Evolutionary conservation across 2,329 filamentous ascomycete genomes (phyloP), one percentile per base, ranked within the genome.

Genomic region (Lanzia echinophila): DNA sequence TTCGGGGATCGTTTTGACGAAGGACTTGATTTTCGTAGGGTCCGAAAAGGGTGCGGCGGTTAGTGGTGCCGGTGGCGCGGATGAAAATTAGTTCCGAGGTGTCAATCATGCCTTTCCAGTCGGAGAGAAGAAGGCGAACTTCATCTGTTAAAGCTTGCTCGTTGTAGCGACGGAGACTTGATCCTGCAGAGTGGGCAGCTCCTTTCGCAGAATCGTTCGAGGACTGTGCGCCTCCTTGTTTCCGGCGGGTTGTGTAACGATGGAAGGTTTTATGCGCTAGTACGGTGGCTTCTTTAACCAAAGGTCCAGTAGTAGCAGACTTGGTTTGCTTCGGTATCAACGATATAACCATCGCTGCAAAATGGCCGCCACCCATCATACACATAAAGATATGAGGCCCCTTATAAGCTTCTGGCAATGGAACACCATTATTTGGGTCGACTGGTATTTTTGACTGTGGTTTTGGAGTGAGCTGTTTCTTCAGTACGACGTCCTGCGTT

Each of bases 361-460:
- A 99, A 69, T 99, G 94, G 0, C 94, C 94, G 56, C 94, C 94
- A 22, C 94, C 94, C 48, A 99, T 95, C 94, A 99, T 99, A 71
- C 91, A 97, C 46, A 99, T 79, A 67, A 99, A 97, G 47, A 96
- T 83, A 67, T 97, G 91, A 2, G 90, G 89, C 7, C 86, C 84
- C 22, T 83, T 81, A 66, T 86, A 82, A 3, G 75, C 74, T 10
- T 79, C 71, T 1, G 76, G 72, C 2, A 79, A 75, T 5, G 82
- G 69, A 15, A 75, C 73, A 2, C 82, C 81, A 46, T 84, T 83
- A 54, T 81, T 82, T 36, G 76, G 71, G 2, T 73, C 57, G 79
- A 79, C 32, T 70, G 77, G 53, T 71, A 74, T 41, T 71, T 70
- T 68, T 3, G 68, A 65, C 74, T 71, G 68, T 33, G 74, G 69